Evolutionary conservation across 108 stramenopile genomes (phyloP).

Genomic region (Cyclotella atomus): DNA sequence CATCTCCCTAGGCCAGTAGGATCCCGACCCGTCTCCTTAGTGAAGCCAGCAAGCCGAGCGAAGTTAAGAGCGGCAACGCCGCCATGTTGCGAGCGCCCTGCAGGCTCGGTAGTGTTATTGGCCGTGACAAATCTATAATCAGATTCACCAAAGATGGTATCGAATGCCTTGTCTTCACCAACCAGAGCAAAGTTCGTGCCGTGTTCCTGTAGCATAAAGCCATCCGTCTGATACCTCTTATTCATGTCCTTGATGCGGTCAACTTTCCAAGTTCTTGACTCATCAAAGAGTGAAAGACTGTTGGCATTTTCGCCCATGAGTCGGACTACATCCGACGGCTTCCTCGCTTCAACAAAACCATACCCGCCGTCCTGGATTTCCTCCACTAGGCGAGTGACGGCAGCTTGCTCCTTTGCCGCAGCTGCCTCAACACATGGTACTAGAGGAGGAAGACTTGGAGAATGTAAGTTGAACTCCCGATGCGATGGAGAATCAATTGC

Average conservation of each 20-base stretch:
- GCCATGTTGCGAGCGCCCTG: not conserved
- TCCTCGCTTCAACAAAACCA: not conserved
- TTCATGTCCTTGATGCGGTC: not conserved
- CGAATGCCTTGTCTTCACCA: not conserved
- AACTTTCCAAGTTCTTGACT: not conserved
- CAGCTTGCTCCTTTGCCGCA: not conserved
- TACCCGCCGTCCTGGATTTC: not conserved
- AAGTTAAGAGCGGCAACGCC: no score
- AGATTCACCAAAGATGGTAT: not conserved
- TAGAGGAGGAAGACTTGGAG: not conserved
- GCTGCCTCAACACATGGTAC: not conserved
- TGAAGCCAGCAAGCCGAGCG: no score
- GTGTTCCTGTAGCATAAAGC: not conserved
- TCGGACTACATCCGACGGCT: not conserved
- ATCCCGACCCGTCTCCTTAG: no score
- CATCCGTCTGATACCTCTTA: not conserved
- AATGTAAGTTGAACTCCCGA: not conserved
- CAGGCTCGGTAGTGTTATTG: not conserved
- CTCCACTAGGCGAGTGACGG: not conserved
- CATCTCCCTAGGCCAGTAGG: no score
- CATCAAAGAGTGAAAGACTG: not conserved
- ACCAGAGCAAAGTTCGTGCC: not conserved
- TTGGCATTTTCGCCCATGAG: conserved; percentile 10
- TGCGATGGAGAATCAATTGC: not conserved
- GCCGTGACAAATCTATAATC: not conserved